These are phyloP conservation scores for Amanita rubescens DNA, from an alignment of 768 basidiomycete genomes.

Conservation along the genomic window DNA sequence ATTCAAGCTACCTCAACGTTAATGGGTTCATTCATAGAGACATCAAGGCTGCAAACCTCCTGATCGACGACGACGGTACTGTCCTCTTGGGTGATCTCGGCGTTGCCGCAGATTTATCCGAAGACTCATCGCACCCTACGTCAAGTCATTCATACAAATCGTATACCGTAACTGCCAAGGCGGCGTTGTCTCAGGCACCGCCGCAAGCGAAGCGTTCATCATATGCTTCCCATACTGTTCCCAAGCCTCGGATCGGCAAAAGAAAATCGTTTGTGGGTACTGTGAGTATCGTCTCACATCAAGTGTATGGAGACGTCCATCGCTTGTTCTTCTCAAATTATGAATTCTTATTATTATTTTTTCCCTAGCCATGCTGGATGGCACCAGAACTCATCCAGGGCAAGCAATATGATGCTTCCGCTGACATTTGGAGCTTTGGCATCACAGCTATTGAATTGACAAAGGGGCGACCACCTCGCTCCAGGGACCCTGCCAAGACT, in stretches of 20 bases:
- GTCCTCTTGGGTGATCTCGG: conserved; percentile 91
- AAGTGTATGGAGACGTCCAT: neutral
- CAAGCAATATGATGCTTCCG: conserved; percentile 73
- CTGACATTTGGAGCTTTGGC: conserved; percentile 96
- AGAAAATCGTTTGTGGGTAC: conserved; percentile 93
- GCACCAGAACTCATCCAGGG: conserved; percentile 90
- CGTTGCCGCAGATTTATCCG: conserved; percentile 77
- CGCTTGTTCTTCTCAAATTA: neutral
- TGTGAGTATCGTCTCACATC: conserved; percentile 29
- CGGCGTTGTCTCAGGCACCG: conserved; percentile 22
- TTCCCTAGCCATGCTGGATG: conserved; percentile 95
- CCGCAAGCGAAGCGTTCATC: conserved; percentile 9
- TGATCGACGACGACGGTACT: conserved; percentile 86
- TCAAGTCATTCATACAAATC: conserved; percentile 19
- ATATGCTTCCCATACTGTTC: conserved; percentile 9
- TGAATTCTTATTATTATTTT: neutral
- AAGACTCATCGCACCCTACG: conserved; percentile 41
- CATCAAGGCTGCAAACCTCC: conserved; percentile 88
- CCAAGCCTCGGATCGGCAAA: conserved; percentile 54
- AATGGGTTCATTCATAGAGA: conserved; percentile 94
- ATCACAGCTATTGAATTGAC: conserved; percentile 91
- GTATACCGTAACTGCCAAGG: conserved; percentile 22
- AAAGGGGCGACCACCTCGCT: conserved; percentile 82
- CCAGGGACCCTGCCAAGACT: conserved; percentile 62
- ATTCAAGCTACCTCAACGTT: conserved; percentile 68